phyloP scores from a whole-genome alignment of 306 rosid genomes.

The Medicago lupulina region DNA sequence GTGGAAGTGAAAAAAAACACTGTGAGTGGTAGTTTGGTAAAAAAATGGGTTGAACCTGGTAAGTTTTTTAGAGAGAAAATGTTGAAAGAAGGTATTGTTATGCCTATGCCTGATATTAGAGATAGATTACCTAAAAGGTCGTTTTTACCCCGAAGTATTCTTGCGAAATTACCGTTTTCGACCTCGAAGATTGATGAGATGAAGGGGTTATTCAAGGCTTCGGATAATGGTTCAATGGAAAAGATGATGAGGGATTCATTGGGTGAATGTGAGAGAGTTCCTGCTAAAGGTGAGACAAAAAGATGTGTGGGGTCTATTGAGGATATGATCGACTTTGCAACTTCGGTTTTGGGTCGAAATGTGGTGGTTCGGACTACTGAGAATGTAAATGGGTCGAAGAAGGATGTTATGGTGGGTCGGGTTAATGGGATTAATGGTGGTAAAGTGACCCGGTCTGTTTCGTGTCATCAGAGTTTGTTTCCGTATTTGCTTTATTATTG shows the following conservation, averaged over 20 bases:
- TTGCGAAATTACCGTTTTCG: constrained; percentile 85
- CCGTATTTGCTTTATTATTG: constrained; percentile 92
- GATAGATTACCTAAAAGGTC: constrained; percentile 97
- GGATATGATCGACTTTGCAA: constrained; percentile 93
- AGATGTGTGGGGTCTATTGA: constrained; percentile 87
- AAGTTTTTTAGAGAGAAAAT: constrained; percentile 84
- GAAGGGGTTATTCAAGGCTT: constrained; percentile 72
- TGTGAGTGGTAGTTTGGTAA: constrained; percentile 63
- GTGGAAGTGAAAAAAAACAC: neutral
- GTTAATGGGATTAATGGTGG: constrained; percentile 82
- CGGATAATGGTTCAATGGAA: constrained; percentile 84
- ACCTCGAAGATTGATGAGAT: constrained; percentile 61
- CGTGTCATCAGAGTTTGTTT: constrained; percentile 93
- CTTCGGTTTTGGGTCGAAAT: constrained; percentile 82
- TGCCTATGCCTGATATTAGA: constrained; percentile 84
- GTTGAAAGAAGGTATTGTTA: constrained; percentile 73
- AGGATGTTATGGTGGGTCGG: constrained; percentile 61
- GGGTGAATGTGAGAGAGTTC: constrained; percentile 78
- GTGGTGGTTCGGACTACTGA: constrained; percentile 65
- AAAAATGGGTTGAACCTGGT: constrained; percentile 91
- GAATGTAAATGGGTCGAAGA: constrained; percentile 71
- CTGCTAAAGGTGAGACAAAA: constrained; percentile 79
- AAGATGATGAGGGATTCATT: constrained; percentile 64
- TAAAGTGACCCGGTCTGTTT: constrained; percentile 78
- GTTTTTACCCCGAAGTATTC: constrained; percentile 78